These are phyloP conservation scores for Fremontodendron californicum DNA, from an alignment of 345 rosid genomes.

Conservation along the genomic window DNA sequence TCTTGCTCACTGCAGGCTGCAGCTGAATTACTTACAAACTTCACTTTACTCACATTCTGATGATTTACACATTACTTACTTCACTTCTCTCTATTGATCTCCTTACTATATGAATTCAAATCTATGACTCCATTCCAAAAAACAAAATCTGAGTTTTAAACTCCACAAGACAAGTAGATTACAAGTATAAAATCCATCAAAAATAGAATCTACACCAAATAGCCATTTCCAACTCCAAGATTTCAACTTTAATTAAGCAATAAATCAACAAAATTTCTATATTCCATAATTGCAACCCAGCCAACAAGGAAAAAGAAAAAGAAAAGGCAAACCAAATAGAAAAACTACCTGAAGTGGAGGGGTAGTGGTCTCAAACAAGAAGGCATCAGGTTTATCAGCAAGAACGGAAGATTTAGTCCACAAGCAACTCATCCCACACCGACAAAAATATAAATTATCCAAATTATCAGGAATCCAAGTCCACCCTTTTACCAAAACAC, in stretches of 20 bases:
- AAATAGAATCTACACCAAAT: background rate
- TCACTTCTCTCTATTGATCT: background rate
- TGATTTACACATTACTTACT: background rate
- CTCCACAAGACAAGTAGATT: background rate
- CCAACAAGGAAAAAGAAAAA: background rate
- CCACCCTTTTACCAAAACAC: slow-evolving; percentile 82
- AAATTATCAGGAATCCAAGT: slow-evolving; percentile 94
- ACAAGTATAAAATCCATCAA: background rate
- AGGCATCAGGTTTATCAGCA: slow-evolving; percentile 73
- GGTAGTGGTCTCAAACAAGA: slow-evolving; percentile 69
- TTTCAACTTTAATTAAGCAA: background rate
- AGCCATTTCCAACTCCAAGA: background rate
- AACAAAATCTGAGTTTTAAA: background rate
- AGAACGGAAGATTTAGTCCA: slow-evolving; percentile 89
- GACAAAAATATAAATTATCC: slow-evolving; percentile 77
- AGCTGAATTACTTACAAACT: background rate
- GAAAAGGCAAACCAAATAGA: background rate
- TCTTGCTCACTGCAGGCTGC: background rate
- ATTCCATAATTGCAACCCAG: background rate
- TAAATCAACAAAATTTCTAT: background rate
- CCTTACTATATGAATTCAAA: background rate
- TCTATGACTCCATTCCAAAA: background rate
- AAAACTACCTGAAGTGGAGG: slow-evolving; percentile 63
- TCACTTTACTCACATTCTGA: background rate
- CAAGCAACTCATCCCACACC: slow-evolving; percentile 80